Base-by-base conservation (phyloP, 1,139 yeast species). In the Geotrichum klebahnii region DNA sequence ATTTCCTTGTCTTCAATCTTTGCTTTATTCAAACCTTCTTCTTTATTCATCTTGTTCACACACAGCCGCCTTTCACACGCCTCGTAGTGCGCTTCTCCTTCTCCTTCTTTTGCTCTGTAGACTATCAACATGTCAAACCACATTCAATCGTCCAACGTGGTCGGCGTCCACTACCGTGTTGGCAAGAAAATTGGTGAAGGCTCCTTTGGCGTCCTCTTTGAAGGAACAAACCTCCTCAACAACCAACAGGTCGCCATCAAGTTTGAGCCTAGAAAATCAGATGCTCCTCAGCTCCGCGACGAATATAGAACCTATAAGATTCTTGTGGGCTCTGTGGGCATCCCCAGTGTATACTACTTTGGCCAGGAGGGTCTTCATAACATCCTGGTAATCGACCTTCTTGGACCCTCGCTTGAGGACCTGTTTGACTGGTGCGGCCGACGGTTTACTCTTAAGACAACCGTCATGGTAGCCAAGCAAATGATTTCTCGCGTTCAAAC, bases 131-230 rank as follows among this genome's bases (percentile, higher is more conserved):
- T 57, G 63, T 59, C 62, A 26, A 53, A 56, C 47, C 66, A 64
- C 53, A 61, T 65, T 48, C 72, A 67, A 55, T 66, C 71, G 47
- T 68, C 73, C 41, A 70, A 68, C 63, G 79, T 80, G 44, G 83
- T 80, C 46, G 85, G 85, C 48, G 75, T 79, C 42, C 97, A 92
- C 73, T 92, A 88, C 72, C 89, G 92, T 58, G 89, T 92, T 54
- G 98, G 97, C 44, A 89, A 89, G 67, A 92, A 92, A 72, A 92
- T 92, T 54, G 98, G 98, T 36, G 97, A 92, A 69, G 98, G 98
- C 17, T 90, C 97, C 1, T 92, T 92, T 72, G 98, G 98, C 20
- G 92, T 90, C 47, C 90, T 92, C 50, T 92, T 90, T 68, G 97
- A 90, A 71, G 98, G 98, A 31, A 81, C 86, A 52, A 92, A 92